phyloP scores from a whole-genome alignment of 2,329 filamentous ascomycete genomes.

The Arthrinium phaeospermum region DNA sequence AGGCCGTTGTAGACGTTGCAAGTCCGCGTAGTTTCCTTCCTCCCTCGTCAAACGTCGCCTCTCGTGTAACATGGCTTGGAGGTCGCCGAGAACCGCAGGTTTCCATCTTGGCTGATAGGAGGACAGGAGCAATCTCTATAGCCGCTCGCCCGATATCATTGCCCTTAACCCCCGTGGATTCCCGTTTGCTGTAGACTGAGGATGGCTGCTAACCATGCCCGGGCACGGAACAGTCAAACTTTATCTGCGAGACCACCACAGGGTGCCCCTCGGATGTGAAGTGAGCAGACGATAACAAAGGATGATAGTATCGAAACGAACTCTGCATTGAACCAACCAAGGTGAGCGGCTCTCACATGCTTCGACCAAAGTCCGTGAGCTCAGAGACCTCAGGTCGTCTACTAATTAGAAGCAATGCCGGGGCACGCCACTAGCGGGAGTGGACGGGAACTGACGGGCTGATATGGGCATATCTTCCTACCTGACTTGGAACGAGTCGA shows the following conservation, averaged over 20 bases:
- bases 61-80: too few species aligned
- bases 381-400: background rate
- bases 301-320: background rate
- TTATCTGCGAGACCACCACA: background rate
- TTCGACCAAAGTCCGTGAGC: background rate
- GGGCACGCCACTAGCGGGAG: background rate
- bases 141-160: background rate
- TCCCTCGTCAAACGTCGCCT: too few species aligned
- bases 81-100: too few species aligned
- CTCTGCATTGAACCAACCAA: background rate
- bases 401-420: background rate
- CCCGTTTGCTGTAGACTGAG: too few species aligned
- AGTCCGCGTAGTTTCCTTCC: too few species aligned
- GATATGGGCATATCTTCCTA: background rate
- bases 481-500: background rate
- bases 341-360: background rate
- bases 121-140: background rate
- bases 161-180: too few species aligned
- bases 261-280: background rate
- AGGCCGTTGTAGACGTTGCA: too few species aligned
- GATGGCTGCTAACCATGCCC: too few species aligned
- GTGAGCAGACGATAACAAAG: background rate
- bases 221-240: background rate
- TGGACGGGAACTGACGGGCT: background rate
- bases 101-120: background rate